Evolutionary conservation across 163 green algal genomes (phyloP), one percentile per base, ranked within the genome.

Genomic region (Chlorella variabilis): DNA sequence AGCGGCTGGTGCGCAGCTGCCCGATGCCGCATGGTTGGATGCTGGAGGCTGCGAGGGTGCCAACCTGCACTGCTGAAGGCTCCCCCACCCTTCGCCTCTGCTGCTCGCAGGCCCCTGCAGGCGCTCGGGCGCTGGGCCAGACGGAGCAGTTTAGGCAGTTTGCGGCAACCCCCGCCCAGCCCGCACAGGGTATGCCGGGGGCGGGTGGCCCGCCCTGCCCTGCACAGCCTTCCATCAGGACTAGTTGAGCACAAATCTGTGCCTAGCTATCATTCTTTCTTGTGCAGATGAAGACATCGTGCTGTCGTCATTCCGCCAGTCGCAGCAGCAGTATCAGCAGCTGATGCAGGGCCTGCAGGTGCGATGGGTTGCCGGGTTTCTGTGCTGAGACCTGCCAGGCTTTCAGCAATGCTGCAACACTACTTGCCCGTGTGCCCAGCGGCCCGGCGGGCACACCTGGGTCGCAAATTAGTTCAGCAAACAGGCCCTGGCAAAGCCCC

Each of bases 291-390:
- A 90, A 5, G 85, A 90, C 41, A 65, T 89, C 23, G 87, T 91
- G 23, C 78, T 92, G 31, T 56, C 82, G 31, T 56, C 87, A 2
- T 92, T 92, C 63, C 81, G 79, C 49, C 74, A 91, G 73, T 80
- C 87, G 23, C 85, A 90, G 80, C 74, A 86, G 67, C 87, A 90
- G 45, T 92, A 90, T 45, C 71, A 75, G 62, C 75, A 82, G 41
- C 31, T 92, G 0, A 84, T 90, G 67, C 69, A 87, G 61, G 87
- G 87, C 38, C 67, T 89, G 48, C 74, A 90, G 84, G 87, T 91
- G 51, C 66, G 38, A 5, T 33, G 6, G 33, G 62, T 13, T 3
- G 21, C 27, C 13, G 13, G 58, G 21, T 23, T 7, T 36, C 15
- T 11, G 17, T 66, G 58, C 58, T 36, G n/a, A n/a, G n/a, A n/a